Base-by-base conservation (phyloP, 345 rosid species). In the Aquilaria malaccensis region DNA sequence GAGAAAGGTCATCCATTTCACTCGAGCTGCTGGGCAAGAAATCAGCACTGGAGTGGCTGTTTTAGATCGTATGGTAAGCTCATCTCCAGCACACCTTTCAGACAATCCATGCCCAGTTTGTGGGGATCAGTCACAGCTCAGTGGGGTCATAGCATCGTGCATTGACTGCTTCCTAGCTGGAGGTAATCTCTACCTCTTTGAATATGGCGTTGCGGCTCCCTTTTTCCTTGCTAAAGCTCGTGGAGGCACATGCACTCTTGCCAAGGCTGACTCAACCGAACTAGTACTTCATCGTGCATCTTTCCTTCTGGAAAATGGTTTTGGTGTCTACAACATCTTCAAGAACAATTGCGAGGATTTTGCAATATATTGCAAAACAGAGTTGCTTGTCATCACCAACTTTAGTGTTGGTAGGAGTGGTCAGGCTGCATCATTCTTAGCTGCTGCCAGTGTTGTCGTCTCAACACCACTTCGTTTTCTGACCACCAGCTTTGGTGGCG, bases 241-340 rank as follows among this genome's bases (percentile, higher is more conserved):
- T 65, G 97, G 97, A 4, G 97, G 96, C 14, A 91, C 93, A 13
- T 82, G 89, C 74, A 91, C 93, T 7, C 78, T 77, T 31, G 89
- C 96, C 14, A 0, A 70, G 15, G 78, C 91, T 3, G 97, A 91
- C 76, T 64, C 89, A 29, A 66, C 76, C 0, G 79, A 80, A 48
- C 75, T 83, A 45, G 87, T 82, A 52, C 65, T 85, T 58, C 76
- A 78, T 13, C 85, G 93, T 13, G 89, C 86, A 11, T 65, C 52
- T 9, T 85, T 60, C 68, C 89, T 90, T 11, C 75, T 71, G 1
- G 76, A 50, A 37, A 85, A 87, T 41, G 96, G 96, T 31, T 87
- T 91, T 63, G 97, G 93, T 49, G 82, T 30, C 14, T 91, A 85
- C 62, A 13, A 79, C 68, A 61, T 82, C 22, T 85, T 85, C 73